Conservation (phyloP, 1,284 basidiomycete species). For the Cryptococcus neoformans region DNA sequence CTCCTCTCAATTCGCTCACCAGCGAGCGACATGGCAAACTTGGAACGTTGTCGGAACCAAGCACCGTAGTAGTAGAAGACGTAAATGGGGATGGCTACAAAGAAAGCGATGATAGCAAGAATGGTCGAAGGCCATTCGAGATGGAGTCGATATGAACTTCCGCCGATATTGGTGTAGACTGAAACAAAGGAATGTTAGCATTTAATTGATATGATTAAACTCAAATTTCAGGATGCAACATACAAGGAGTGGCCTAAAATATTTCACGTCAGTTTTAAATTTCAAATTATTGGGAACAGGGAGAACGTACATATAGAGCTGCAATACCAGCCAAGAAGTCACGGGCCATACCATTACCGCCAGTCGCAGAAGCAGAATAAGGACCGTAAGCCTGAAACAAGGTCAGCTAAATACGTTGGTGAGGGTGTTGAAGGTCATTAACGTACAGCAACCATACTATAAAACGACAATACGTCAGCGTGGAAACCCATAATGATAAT, state of each 20-base stretch:
- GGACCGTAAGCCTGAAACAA: constrained; percentile 50
- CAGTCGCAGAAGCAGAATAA: constrained; percentile 49
- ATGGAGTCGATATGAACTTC: constrained; percentile 17
- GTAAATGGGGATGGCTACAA: constrained; percentile 49
- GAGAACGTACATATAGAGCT: constrained; percentile 26
- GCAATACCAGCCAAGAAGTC: constrained; percentile 50
- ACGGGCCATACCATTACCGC: constrained; percentile 39
- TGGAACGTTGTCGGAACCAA: constrained; percentile 41
- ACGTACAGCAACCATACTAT: not conserved
- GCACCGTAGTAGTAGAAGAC: constrained; percentile 50
- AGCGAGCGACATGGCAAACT: constrained; percentile 46
- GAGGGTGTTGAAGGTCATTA: not conserved
- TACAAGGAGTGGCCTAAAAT: constrained; percentile 41
- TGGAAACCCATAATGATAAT: too few species aligned
- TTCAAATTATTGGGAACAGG: too few species aligned
- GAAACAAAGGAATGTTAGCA: not conserved
- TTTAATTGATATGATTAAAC: not conserved
- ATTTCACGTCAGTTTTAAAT: too few species aligned
- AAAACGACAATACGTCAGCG: too few species aligned
- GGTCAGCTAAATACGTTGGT: not conserved
- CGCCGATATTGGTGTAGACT: constrained; percentile 42
- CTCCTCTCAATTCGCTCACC: constrained; percentile 20
- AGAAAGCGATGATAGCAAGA: constrained; percentile 44
- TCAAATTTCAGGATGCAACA: not conserved
- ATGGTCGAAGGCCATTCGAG: constrained; percentile 50